These are phyloP conservation scores for Stephania cephalantha DNA, from an alignment of 164 flowering plant species.

Conservation along the genomic window DNA sequence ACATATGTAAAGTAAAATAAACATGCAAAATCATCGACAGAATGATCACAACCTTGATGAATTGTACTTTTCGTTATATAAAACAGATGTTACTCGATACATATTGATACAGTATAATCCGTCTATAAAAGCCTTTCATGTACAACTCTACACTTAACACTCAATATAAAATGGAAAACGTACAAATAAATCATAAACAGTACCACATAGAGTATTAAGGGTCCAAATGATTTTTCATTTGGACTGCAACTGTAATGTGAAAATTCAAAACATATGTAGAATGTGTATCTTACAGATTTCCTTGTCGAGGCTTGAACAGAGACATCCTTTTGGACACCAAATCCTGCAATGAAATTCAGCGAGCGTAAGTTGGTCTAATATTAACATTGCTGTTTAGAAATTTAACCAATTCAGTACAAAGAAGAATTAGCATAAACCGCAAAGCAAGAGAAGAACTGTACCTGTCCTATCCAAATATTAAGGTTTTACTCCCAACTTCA, in stretches of 20 bases:
- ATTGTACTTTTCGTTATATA: background rate
- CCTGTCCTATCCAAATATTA: background rate
- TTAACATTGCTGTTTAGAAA: background rate
- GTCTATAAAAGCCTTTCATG: slow-evolving; percentile 5
- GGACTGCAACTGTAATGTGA: background rate
- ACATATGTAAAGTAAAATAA: background rate
- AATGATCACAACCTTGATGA: background rate
- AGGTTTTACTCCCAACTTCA: background rate
- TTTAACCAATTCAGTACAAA: background rate
- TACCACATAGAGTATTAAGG: background rate
- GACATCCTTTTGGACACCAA: background rate
- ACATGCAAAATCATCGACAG: background rate
- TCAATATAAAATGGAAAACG: background rate
- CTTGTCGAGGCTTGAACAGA: background rate
- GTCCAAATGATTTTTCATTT: background rate
- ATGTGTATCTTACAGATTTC: background rate
- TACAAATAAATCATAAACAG: background rate
- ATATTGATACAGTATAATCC: slow-evolving; percentile 5
- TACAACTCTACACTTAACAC: slow-evolving; percentile 5
- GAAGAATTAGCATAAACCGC: background rate
- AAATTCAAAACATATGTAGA: background rate
- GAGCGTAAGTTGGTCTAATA: background rate
- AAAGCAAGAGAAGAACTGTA: background rate
- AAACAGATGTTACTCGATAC: slow-evolving; percentile 1
- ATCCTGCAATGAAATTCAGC: background rate